phyloP scores from a whole-genome alignment of 805 yeast genomes.

The Metschnikowia colocasiae region DNA sequence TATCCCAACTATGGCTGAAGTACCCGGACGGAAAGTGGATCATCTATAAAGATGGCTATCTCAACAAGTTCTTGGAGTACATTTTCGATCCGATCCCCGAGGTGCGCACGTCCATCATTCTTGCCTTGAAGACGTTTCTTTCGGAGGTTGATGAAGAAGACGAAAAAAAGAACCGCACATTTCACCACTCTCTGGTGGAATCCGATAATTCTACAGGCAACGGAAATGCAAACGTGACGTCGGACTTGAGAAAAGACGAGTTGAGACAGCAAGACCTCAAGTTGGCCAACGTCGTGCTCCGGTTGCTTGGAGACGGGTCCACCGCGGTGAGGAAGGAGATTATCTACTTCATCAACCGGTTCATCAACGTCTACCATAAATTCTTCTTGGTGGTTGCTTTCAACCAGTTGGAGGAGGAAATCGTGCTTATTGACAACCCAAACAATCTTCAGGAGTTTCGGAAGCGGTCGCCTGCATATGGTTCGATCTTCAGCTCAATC shows the following conservation, averaged over 20 bases:
- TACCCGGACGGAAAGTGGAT: constrained; percentile 74
- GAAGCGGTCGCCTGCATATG: constrained; percentile 74
- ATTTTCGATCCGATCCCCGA: constrained; percentile 92
- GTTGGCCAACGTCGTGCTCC: constrained; percentile 63
- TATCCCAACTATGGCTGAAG: constrained; percentile 71
- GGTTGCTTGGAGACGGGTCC: constrained; percentile 80
- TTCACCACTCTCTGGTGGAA: constrained; percentile 4
- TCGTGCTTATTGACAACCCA: constrained; percentile 60
- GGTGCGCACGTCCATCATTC: constrained; percentile 79
- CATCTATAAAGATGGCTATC: constrained; percentile 59
- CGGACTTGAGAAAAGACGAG: constrained; percentile 42
- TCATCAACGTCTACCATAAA: constrained; percentile 63
- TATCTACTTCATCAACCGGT: constrained; percentile 69
- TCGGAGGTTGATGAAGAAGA: constrained; percentile 39
- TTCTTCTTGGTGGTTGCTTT: constrained; percentile 86
- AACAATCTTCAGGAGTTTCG: constrained; percentile 59
- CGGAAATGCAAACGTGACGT: constrained; percentile 13
- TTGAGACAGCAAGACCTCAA: constrained; percentile 65
- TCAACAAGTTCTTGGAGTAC: constrained; percentile 52
- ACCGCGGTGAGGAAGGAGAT: constrained; percentile 85
- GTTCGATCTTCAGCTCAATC: constrained; percentile 76
- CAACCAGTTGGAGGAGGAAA: constrained; percentile 77
- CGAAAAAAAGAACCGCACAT: constrained; percentile 2
- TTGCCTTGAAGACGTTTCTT: constrained; percentile 67
- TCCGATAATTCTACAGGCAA: constrained; percentile 10